Conservation (phyloP, 208 protist species). For the Leishmania martiniquensis region DNA sequence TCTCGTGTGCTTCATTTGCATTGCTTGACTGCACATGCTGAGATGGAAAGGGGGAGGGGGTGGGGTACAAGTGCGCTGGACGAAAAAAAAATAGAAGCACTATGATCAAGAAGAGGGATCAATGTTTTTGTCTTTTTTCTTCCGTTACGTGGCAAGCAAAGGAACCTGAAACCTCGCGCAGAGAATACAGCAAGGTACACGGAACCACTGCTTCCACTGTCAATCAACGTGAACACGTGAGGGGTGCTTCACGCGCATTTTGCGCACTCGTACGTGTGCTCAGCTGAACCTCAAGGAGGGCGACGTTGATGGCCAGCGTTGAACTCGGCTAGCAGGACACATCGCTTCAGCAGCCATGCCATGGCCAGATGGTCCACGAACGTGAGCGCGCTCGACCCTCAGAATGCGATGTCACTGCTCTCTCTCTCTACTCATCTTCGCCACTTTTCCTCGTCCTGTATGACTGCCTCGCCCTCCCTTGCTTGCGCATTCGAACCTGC, state of each 20-base stretch:
- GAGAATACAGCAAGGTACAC: too few species aligned
- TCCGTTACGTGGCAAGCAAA: too few species aligned
- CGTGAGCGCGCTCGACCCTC: not conserved
- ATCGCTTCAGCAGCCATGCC: not conserved
- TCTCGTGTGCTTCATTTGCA: not conserved
- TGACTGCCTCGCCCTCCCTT: not conserved
- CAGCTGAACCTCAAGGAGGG: not conserved
- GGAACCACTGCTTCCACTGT: too few species aligned
- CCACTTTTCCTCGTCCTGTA: not conserved
- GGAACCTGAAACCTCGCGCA: too few species aligned
- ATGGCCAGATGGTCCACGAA: not conserved
- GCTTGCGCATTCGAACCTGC: slow-evolving; percentile 3
- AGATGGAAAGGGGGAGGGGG: not conserved
- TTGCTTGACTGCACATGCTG: not conserved
- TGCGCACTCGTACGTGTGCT: not conserved
- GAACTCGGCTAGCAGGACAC: not conserved
- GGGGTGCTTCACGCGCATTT: not conserved
- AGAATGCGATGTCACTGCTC: not conserved
- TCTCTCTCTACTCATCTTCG: not conserved
- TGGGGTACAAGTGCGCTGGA: not conserved
- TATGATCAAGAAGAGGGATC: not conserved
- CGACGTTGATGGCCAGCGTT: not conserved
- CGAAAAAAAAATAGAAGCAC: not conserved
- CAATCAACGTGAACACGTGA: too few species aligned
- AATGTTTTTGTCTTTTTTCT: too few species aligned